phyloP scores from a whole-genome alignment of 768 basidiomycete species.

The Suillus decipiens region DNA sequence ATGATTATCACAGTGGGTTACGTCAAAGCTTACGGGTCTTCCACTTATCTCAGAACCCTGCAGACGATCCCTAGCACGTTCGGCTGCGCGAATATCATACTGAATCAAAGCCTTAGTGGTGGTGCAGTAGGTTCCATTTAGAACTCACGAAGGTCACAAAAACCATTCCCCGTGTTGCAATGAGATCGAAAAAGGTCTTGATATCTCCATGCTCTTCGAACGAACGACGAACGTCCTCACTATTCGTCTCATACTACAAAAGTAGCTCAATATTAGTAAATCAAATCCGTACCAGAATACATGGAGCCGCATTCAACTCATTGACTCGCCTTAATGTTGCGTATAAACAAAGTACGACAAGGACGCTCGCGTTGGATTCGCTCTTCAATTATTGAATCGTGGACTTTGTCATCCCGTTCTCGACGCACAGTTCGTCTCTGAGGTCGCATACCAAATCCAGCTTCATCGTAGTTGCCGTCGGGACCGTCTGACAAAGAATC shows the following conservation, averaged over 20 bases:
- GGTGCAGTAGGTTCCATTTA: constrained; percentile 2
- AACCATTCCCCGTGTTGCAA: constrained; percentile 95
- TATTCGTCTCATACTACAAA: constrained; percentile 83
- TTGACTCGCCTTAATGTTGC: constrained; percentile 93
- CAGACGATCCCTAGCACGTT: constrained; percentile 85
- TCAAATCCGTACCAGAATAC: constrained; percentile 6
- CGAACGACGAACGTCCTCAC: constrained; percentile 76
- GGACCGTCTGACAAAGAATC: constrained; percentile 62
- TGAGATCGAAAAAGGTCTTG: constrained; percentile 96
- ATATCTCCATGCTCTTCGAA: constrained; percentile 96
- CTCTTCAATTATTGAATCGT: constrained; percentile 91
- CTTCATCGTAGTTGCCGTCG: constrained; percentile 58
- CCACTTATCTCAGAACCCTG: constrained; percentile 89
- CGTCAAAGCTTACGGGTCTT: constrained; percentile 70
- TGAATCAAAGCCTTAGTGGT: constrained; percentile 36
- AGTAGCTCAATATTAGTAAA: constrained; percentile 19
- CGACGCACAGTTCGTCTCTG: constrained; percentile 58
- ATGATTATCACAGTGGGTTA: constrained; percentile 7
- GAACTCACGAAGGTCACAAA: constrained; percentile 95
- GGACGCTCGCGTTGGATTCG: constrained; percentile 92
- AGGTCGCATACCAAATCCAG: constrained; percentile 43
- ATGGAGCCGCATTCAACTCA: constrained; percentile 17
- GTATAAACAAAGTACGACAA: constrained; percentile 94
- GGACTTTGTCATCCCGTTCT: constrained; percentile 86
- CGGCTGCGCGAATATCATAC: constrained; percentile 93